Evolutionary conservation across 371 early-diverging fungal genomes (phyloP), one percentile per base, ranked within the genome.

Genomic region (Mucor ambiguus): DNA sequence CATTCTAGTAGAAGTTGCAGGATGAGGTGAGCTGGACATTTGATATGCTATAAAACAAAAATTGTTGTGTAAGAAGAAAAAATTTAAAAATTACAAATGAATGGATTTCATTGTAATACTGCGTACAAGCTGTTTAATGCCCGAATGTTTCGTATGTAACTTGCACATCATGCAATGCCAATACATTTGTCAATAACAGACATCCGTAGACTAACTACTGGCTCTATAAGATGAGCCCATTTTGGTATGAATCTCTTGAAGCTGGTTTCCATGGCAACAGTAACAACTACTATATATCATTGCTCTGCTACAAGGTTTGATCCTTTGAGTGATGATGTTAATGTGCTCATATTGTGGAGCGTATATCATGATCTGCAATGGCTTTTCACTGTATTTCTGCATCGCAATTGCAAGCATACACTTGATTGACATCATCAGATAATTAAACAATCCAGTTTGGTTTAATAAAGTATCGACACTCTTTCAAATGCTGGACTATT

Each of bases 1-100:
- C 66, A 76, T 68, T 56, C 74, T 30, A 28, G 74, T 70, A 26
- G 30, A 32, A 1, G 66, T 62, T 29, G 38, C 48, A 30, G 67
- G 64, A 46, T 58, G 60, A 22, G 58, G 22, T 59, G 65, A 54
- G 16, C 30, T 35, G 33, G 38, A 52, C 63, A 62, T 62, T 11
- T 46, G 22, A 10, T 46, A 22, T 9, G 22, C 22, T n/a, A 2
- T 46, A 10, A 46, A 22, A 10, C 22, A 46, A 46, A 46, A 46
- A 22, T 12, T 41, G 12, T 44, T 44, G n/a, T 44, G n/a, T 28
- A 52, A 26, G 11, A 16, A 28, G 28, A 52, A 52, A 52, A 52
- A 52, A 24, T 52, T 52, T 22, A 20, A 20, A 24, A 24, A 24
- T 48, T 48, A 24, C 24, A n/a, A n/a, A 16, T 43, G 18, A 18